Base-by-base conservation (phyloP, 257 asterid genomes). In the Fraxinus cuspidata region DNA sequence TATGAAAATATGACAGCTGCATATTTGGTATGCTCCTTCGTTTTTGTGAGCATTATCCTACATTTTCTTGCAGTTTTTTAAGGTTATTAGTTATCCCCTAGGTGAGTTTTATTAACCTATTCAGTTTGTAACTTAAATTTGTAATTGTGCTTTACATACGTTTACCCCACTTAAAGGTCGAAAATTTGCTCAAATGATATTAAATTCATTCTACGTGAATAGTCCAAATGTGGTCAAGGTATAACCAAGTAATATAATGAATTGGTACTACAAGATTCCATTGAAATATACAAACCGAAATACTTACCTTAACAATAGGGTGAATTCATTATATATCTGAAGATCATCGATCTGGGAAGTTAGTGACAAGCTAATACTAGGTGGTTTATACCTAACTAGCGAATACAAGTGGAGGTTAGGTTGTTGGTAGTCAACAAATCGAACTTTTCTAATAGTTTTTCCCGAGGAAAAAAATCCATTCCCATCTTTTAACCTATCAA, bases 101-200 rank as follows among this genome's bases (percentile, higher is more conserved):
- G 67, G 58, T 44, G 78, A 73, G 23, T 5, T 73, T 79, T 44
- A 42, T 42, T 63, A 38, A 37, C 77, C 77, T 72, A 2, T 72
- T 68, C 72, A 67, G 72, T 77, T 79, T 84, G 87, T 84, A 84
- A 76, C 51, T 64, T 79, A 69, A 78, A 79, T 80, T 74, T 81
- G 83, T 84, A 81, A 71, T 3, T 53, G 23, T 53, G 23, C 27
- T 53, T 53, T 53, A 53, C 64, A 53, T 16, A 81, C 65, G 16
- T 8, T 71, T 47, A n/a, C 0, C 16, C 72, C 72, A 71, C 79
- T 74, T 38, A 67, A 9, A 12, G 49, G 49, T 40, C 16, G 49
- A 40, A 11, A 40, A 40, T 40, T 40, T 40, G 47, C 49, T 40
- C 74, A 47, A 5, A n/a, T 19, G n/a, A 21, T 5, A 7, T 53